A percentile compares a stretch with the other conserved stretches of the same genome.
Evolutionary conservation across 495 filamentous ascomycete species (phyloP).

Genomic region (Hyaloscypha hepaticicola): DNA sequence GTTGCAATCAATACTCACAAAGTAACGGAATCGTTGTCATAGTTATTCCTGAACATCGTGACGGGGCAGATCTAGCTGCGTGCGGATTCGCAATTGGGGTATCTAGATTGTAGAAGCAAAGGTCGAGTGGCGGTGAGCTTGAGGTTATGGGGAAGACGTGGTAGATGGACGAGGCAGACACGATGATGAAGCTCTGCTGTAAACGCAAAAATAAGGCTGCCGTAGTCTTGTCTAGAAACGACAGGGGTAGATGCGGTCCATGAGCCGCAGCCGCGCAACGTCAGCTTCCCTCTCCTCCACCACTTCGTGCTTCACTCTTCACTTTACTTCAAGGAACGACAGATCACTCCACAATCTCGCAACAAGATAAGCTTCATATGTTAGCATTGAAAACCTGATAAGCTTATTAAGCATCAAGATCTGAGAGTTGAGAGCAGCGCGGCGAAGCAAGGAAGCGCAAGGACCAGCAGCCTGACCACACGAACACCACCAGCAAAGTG

Average conservation of each 20-base stretch:
- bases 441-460: background rate
- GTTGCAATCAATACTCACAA: slow-evolving; percentile 63
- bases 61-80: slow-evolving; percentile 23
- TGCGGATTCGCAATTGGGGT: slow-evolving; percentile 3
- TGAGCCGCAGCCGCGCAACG: slow-evolving; percentile 18
- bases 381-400: background rate
- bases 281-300: slow-evolving; percentile 1
- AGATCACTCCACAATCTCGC: background rate
- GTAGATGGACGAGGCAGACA: slow-evolving; percentile 26
- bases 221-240: slow-evolving; percentile 3
- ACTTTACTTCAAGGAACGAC: background rate
- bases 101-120: slow-evolving; percentile 11
- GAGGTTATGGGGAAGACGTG: background rate
- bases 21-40: slow-evolving; percentile 99
- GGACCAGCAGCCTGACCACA: background rate
- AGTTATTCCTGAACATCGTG: slow-evolving; percentile 99
- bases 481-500: slow-evolving; percentile 15
- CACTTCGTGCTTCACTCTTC: background rate
- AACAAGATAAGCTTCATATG: background rate
- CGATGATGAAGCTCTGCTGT: slow-evolving; percentile 29
- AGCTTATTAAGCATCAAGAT: no score
- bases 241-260: slow-evolving; percentile 16
- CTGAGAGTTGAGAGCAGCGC: background rate
- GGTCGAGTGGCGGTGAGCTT: background rate
- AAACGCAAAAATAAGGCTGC: slow-evolving; percentile 20